phyloP scores from a whole-genome alignment of 352 stramenopile genomes.

The Phytophthora ramorum region DNA sequence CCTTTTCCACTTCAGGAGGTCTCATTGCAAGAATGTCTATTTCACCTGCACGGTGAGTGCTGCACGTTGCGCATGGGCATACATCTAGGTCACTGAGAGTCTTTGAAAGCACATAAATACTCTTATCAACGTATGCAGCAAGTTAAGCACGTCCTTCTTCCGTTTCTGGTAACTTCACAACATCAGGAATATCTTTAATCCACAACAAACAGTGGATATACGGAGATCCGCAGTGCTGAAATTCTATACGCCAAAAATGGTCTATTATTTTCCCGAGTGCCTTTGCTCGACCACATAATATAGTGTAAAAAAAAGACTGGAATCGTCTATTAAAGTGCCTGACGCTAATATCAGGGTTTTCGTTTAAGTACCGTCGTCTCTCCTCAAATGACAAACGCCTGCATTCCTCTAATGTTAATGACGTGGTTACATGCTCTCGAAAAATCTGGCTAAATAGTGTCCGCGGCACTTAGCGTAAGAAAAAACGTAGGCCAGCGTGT shows the following conservation, averaged over 20 bases:
- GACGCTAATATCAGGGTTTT: constrained; percentile 32
- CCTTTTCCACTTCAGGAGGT: not conserved
- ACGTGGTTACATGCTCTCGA: constrained; percentile 17
- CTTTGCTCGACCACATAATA: constrained; percentile 1
- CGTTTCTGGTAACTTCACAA: constrained; percentile 18
- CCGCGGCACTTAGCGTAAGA: constrained; percentile 10
- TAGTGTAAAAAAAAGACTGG: constrained; percentile 20
- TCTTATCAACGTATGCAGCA: constrained; percentile 7
- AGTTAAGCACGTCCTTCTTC: constrained; percentile 12
- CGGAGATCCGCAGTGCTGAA: constrained; percentile 31
- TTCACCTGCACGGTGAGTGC: not conserved
- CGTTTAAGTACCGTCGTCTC: constrained; percentile 2
- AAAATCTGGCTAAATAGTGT: constrained; percentile 31
- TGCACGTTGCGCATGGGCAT: constrained; percentile 6
- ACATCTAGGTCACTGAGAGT: not conserved
- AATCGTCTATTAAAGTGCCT: constrained; percentile 33
- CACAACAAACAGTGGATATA: constrained; percentile 32
- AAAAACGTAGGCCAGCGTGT: constrained; percentile 24
- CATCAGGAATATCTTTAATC: constrained; percentile 27
- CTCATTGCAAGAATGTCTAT: constrained; percentile 10
- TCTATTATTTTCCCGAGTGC: constrained; percentile 31
- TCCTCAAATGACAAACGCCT: constrained; percentile 1
- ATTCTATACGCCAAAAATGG: constrained; percentile 37
- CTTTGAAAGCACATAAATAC: constrained; percentile 10
- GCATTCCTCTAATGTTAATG: constrained; percentile 6